A percentile compares a stretch with the other conserved stretches of the same genome.
phyloP scores from a whole-genome alignment of 83 land plant genomes.

The Larix sibirica region DNA sequence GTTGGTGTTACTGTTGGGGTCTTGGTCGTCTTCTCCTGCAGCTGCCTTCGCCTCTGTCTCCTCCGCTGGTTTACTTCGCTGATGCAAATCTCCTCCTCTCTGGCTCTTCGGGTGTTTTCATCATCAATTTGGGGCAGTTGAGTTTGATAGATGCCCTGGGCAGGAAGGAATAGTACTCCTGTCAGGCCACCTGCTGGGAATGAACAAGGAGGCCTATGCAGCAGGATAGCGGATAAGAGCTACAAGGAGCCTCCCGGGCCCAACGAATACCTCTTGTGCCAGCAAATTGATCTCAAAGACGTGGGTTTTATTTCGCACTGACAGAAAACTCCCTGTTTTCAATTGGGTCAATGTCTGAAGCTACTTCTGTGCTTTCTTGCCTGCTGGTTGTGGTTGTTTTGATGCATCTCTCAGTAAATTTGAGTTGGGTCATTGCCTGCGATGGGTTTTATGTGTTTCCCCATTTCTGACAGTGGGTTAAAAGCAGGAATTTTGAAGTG shows the following conservation, averaged over 20 bases:
- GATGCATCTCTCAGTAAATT: background rate
- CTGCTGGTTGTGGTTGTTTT: background rate
- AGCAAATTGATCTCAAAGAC: background rate
- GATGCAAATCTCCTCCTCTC: no score
- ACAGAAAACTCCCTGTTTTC: background rate
- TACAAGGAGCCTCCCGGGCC: background rate
- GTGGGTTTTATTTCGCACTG: constrained; percentile 9
- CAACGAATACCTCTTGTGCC: background rate
- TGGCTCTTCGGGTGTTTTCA: no score
- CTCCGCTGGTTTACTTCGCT: no score
- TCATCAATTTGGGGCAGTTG: no score
- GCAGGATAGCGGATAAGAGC: background rate
- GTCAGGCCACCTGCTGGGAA: background rate
- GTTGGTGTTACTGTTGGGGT: background rate
- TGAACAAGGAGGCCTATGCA: background rate
- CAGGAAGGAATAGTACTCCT: constrained; percentile 4
- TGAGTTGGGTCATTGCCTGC: background rate
- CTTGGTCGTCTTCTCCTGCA: background rate
- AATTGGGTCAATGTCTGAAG: background rate
- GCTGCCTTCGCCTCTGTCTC: background rate
- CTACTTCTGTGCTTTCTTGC: background rate
- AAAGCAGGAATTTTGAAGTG: background rate
- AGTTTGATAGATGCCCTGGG: background rate
- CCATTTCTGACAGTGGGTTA: background rate
- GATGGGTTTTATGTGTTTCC: background rate